Evolutionary conservation across 805 yeast genomes (phyloP), one percentile per base, ranked within the genome.

Genomic region (Ogataea paraovalis): DNA sequence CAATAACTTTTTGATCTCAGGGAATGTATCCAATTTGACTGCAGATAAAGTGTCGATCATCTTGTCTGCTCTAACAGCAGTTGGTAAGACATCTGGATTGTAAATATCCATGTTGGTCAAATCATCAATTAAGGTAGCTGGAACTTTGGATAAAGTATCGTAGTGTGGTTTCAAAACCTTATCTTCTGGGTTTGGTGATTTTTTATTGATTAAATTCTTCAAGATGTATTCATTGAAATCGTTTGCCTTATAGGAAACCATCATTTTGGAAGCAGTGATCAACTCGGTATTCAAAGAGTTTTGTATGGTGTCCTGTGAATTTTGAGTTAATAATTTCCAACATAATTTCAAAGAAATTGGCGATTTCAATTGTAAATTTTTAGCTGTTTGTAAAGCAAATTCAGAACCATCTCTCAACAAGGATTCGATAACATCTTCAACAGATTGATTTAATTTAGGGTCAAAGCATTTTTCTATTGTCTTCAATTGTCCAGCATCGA

Each of bases 261-360:
- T 77, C 76, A 90, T 78, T 66, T 87, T 82, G 48, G 87, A 78
- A 25, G 97, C 96, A 20, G 90, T 69, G 48, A 74, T 72, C 64
- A 87, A 73, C 67, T 94, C 98, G 57, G 79, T 77, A 55, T 78
- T 79, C 49, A 94, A 70, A 33, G 92, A 86, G 42, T 80, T 71
- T 46, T 75, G 74, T 56, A 89, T 80, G 50, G 83, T 75, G 49
- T 80, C 73, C 33, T 70, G 60, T 20, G 76, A 62, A 44, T 89
- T 87, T 50, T 76, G 72, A 58, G 84, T 79, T 64, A 90, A 70
- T 52, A 87, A 72, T 49, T 81, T 84, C 54, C 82, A 75, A 2
- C 87, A 81, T 37, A 90, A 81, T 60, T 85, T 82, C 55, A 89
- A 71, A 18, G 96, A 85, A n/a, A 87, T 73, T 40, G 87, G 86